A percentile compares a stretch with the other conserved stretches of the same genome.
Evolutionary conservation across 2,329 filamentous ascomycete genomes (phyloP).

Genomic region (Hymenoscyphus infarciens): DNA sequence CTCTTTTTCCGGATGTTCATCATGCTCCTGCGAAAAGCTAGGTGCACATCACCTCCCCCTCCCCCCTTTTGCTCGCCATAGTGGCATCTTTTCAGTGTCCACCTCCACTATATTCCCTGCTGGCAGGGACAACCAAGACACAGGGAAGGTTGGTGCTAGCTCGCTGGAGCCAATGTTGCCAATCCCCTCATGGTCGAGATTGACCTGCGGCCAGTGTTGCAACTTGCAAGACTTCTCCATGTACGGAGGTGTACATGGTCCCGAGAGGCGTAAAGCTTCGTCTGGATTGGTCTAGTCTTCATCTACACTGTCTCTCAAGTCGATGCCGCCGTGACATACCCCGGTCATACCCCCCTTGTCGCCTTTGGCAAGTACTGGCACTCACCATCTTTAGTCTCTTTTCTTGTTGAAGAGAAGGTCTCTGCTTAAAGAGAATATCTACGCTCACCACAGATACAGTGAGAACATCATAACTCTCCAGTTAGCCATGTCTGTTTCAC

Average conservation of each 20-base stretch:
- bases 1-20: conserved; percentile 21
- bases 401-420: conserved; percentile 4
- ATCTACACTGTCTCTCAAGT: conserved; percentile 29
- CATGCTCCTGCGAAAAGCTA: conserved; percentile 7
- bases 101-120: conserved; percentile 11
- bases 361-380: conserved; percentile 29
- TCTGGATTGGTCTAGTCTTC: conserved; percentile 25
- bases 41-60: conserved; percentile 16
- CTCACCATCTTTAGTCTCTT: conserved; percentile 24
- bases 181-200: conserved; percentile 18
- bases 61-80: conserved; percentile 4
- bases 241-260: conserved; percentile 18
- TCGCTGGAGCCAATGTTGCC: conserved; percentile 23
- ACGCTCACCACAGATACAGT: conserved; percentile 16
- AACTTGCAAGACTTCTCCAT: conserved; percentile 21
- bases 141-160: conserved; percentile 25
- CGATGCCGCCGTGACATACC: conserved; percentile 28
- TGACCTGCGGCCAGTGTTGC: conserved; percentile 23
- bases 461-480: conserved; percentile 17
- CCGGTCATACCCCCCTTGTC: conserved; percentile 27
- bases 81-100: background rate
- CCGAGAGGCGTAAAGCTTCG: conserved; percentile 18
- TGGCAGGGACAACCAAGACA: conserved; percentile 17
- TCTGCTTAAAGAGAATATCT: conserved; percentile 9
- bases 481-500: conserved; percentile 31